A percentile compares a stretch with the other conserved stretches of the same genome.
Conservation (phyloP, 1,139 yeast genomes). For the Nematodospora anomalae region DNA sequence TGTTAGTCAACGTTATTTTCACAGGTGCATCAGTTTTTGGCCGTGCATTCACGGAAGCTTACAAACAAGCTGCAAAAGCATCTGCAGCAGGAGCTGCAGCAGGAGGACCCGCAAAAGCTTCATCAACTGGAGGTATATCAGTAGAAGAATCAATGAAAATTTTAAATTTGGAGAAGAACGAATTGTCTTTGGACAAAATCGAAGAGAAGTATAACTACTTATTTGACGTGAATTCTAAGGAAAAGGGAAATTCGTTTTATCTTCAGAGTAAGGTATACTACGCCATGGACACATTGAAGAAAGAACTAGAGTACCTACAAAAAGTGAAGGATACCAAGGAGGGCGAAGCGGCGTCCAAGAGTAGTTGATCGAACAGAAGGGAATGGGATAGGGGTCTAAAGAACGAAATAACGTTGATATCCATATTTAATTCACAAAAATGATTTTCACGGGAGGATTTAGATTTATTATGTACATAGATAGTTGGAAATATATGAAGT, state of each 20-base stretch:
- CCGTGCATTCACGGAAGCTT: constrained; percentile 94
- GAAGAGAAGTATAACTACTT: constrained; percentile 78
- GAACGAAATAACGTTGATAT: no score
- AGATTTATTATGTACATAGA: background rate
- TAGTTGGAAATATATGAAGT: background rate
- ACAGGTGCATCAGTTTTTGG: constrained; percentile 97
- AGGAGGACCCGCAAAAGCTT: constrained; percentile 49
- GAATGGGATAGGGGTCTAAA: no score
- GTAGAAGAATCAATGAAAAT: constrained; percentile 91
- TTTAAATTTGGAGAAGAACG: constrained; percentile 68
- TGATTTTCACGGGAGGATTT: background rate
- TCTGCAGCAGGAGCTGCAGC: constrained; percentile 59
- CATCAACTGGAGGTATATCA: constrained; percentile 70
- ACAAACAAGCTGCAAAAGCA: constrained; percentile 91
- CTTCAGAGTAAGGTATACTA: constrained; percentile 89
- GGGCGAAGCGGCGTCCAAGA: constrained; percentile 16
- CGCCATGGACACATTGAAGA: constrained; percentile 50
- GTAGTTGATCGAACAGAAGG: no score
- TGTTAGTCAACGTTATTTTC: constrained; percentile 81
- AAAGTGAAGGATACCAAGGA: constrained; percentile 28
- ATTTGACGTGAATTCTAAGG: constrained; percentile 86
- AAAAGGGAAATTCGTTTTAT: constrained; percentile 91
- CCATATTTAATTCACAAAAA: no score
- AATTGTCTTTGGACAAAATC: constrained; percentile 58
- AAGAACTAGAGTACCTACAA: constrained; percentile 47